Base-by-base conservation (phyloP, 2,329 filamentous ascomycete species). In the Neofusicoccum parvum region DNA sequence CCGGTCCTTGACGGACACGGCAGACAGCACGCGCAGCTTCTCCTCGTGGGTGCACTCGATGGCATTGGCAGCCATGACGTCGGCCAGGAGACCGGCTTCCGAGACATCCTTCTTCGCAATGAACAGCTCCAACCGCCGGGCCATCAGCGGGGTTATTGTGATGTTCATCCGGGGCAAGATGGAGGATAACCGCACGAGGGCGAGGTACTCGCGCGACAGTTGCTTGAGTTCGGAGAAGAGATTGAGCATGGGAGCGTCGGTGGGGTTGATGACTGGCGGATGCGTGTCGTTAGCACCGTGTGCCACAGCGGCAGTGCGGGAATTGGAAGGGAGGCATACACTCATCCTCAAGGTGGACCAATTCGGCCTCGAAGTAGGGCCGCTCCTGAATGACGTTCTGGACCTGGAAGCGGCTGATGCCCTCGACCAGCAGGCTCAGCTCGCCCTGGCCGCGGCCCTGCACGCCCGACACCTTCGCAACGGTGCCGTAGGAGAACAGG, bases 41-140 rank as follows among this genome's bases (percentile, higher is more conserved):
- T 99, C 95, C 76, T 97, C 92, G 69, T 96, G 91, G 10, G 88
- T 90, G 59, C 91, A 89, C 68, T 97, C 92, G 2, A 96, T 87
- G 27, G 98, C 86, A 74, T 97, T 96, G 45, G 92, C 90, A 45
- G 92, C 90, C 92, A 99, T 97, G 76, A 98, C 98, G 76, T 99
- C 95, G 6, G 95, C 94, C 10, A 99, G 84, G 9, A 88, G 82
- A 2, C 94, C 94, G 1, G 94, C 94, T 70, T 98, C 93, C 48
- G 87, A 83, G 59, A 95, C 77, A 66, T 92, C 89, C 75, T 95
- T 96, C 76, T 90, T 88, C 37, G 88, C 85, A 69, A 99, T 97
- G 77, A 92, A 95, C 62, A 94, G 80, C 73, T 98, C 94, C 49
- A 99, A 86, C 62, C 94, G 88, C 59, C 93, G 88, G 0, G 92